phyloP scores from a whole-genome alignment of 306 rosid genomes.

The Prunus davidiana region DNA sequence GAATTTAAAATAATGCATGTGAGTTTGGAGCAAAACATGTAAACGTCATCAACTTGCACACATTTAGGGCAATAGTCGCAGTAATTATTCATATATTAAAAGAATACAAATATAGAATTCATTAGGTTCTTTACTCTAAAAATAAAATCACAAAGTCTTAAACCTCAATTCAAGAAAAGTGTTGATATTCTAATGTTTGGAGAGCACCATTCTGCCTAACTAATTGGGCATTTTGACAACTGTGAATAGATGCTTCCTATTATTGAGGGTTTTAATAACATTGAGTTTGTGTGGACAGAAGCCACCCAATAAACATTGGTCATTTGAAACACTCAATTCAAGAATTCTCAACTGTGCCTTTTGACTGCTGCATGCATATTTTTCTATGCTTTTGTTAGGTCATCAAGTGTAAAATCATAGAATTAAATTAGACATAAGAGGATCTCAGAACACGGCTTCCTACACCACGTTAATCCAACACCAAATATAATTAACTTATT shows the following conservation, averaged over 20 bases:
- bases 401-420: not conserved
- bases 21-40: not conserved
- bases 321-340: constrained; percentile 10
- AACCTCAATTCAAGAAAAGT: not conserved
- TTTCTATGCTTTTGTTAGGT: not conserved
- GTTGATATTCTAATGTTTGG: not conserved
- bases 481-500: not conserved
- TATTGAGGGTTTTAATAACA: constrained; percentile 7
- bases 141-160: not conserved
- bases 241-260: constrained; percentile 11
- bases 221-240: not conserved
- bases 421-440: not conserved
- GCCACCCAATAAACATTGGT: not conserved
- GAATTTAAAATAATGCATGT: not conserved
- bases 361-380: not conserved
- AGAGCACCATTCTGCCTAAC: not conserved
- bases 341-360: constrained; percentile 3
- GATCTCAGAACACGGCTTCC: constrained; percentile 1
- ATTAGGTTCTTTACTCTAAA: not conserved
- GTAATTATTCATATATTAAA: not conserved
- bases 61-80: not conserved
- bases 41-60: not conserved
- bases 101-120: not conserved
- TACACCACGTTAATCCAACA: not conserved
- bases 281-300: not conserved